phyloP scores from a whole-genome alignment of 345 rosid genomes.

The Citrus glauca region DNA sequence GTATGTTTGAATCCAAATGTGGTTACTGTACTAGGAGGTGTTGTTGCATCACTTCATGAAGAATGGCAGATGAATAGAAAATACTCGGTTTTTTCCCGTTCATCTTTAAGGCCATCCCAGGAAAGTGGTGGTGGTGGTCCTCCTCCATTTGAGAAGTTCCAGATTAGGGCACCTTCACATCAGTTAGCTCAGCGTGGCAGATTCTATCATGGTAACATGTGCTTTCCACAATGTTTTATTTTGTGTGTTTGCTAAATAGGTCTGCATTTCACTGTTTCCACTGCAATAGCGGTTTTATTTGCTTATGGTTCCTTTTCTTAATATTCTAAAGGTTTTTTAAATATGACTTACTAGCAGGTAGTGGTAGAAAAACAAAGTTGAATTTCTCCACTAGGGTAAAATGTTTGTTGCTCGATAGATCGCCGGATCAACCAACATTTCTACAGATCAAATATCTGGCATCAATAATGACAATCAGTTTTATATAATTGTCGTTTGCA shows the following conservation, averaged over 20 bases:
- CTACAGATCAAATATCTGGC: not conserved
- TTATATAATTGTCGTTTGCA: not conserved
- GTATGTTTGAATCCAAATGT: slow-evolving; percentile 64
- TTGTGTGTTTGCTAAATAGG: not conserved
- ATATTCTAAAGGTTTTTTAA: not conserved
- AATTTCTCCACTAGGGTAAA: not conserved
- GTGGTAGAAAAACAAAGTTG: not conserved
- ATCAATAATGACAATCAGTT: not conserved
- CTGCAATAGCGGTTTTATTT: not conserved
- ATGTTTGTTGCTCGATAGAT: not conserved
- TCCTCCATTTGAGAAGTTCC: slow-evolving; percentile 84
- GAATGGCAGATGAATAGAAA: slow-evolving; percentile 92
- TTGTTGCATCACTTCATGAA: slow-evolving; percentile 70
- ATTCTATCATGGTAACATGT: slow-evolving; percentile 24
- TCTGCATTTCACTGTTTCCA: not conserved
- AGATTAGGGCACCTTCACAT: slow-evolving; percentile 37
- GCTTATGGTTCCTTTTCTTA: not conserved
- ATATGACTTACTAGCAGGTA: not conserved
- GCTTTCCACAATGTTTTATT: not conserved
- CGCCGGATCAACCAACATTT: not conserved
- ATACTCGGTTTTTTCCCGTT: slow-evolving; percentile 55
- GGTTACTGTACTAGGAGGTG: slow-evolving; percentile 69
- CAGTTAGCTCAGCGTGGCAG: slow-evolving; percentile 28
- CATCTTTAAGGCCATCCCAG: slow-evolving; percentile 41
- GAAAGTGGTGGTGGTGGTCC: slow-evolving; percentile 58